phyloP scores from a whole-genome alignment of 2,329 filamentous ascomycete genomes.

The Xylariaceae sp. region DNA sequence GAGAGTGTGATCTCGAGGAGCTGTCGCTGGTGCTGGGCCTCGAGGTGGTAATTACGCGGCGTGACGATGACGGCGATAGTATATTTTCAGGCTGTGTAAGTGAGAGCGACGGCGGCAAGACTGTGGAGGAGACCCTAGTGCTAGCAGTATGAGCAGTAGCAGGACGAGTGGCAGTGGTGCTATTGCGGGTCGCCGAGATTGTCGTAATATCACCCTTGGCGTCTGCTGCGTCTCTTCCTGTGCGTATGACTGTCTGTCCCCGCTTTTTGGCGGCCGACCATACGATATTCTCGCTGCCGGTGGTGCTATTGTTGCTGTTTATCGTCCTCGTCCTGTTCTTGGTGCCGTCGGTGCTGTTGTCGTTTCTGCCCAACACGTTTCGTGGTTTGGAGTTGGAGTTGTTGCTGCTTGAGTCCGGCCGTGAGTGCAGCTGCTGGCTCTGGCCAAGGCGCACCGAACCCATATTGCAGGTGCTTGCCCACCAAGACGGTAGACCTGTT shows the following conservation, averaged over 20 bases:
- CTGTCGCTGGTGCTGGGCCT: background rate
- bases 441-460: background rate
- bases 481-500: no score
- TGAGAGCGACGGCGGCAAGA: background rate
- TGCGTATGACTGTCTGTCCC: slow-evolving; percentile 8
- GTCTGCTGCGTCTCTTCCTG: background rate
- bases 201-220: slow-evolving; percentile 16
- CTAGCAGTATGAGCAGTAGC: no score
- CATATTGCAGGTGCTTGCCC: background rate
- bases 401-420: background rate
- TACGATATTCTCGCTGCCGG: background rate
- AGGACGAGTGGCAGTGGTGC: background rate
- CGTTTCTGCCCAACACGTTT: background rate
- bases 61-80: background rate
- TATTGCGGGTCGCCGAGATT: slow-evolving; percentile 16
- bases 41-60: background rate
- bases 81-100: background rate
- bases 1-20: background rate
- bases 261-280: slow-evolving; percentile 9
- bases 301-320: background rate
- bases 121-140: background rate
- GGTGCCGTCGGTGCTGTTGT: background rate
- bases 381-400: background rate
- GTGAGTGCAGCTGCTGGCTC: background rate
- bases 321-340: no score